A percentile compares a stretch with the other conserved stretches of the same genome.
Evolutionary conservation across 2,329 filamentous ascomycete species (phyloP).

Genomic region (Penicillium expansum): DNA sequence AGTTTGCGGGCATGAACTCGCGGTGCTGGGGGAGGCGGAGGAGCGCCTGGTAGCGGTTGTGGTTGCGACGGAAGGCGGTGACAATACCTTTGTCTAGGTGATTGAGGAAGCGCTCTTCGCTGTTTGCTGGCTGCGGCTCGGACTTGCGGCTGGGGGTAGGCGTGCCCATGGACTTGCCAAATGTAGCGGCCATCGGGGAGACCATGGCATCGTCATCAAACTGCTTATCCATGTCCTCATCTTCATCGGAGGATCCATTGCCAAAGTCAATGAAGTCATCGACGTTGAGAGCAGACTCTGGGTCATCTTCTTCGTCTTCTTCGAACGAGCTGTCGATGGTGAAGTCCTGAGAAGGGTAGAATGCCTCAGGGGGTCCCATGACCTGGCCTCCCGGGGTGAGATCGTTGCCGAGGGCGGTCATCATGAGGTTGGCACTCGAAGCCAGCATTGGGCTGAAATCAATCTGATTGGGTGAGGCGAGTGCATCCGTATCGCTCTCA

Average conservation of each 20-base stretch:
- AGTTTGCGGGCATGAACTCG: constrained; percentile 46
- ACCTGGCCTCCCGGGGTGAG: constrained; percentile 56
- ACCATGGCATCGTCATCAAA: constrained; percentile 45
- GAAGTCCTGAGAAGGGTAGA: constrained; percentile 64
- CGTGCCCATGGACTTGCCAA: constrained; percentile 33
- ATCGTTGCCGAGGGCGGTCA: constrained; percentile 63
- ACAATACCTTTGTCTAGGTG: constrained; percentile 71
- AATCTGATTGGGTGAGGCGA: constrained; percentile 37
- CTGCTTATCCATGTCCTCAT: constrained; percentile 51
- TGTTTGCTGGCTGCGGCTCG: constrained; percentile 31
- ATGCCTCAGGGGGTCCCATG: constrained; percentile 72
- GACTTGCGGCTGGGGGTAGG: constrained; percentile 37
- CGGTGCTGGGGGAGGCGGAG: constrained; percentile 48
- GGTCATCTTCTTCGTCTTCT: constrained; percentile 62
- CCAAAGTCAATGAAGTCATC: constrained; percentile 72
- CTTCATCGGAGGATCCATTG: constrained; percentile 58
- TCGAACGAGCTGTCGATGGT: constrained; percentile 59
- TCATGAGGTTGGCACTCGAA: constrained; percentile 73
- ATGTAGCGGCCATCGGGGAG: constrained; percentile 50
- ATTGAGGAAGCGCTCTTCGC: constrained; percentile 56
- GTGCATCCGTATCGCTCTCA: constrained; percentile 46
- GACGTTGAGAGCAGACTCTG: constrained; percentile 60
- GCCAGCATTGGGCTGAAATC: constrained; percentile 57
- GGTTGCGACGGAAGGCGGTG: constrained; percentile 69
- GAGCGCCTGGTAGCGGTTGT: constrained; percentile 50